phyloP scores from a whole-genome alignment of 1,139 yeast species.

The Taphrina flavorubra region DNA sequence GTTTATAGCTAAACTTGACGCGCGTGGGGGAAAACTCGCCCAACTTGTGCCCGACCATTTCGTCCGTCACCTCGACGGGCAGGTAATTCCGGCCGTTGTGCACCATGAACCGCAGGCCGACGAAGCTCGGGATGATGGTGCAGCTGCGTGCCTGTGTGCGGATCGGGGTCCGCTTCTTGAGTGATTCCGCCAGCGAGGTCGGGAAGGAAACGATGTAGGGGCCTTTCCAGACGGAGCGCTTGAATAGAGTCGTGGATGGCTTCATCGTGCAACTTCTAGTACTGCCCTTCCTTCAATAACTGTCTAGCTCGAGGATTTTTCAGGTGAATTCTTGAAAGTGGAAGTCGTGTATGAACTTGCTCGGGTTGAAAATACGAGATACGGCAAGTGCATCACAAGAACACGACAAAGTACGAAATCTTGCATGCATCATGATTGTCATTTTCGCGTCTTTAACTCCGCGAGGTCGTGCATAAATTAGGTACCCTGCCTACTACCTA shows the following conservation, averaged over 20 bases:
- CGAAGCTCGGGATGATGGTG: constrained; percentile 92
- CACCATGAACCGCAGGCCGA: constrained; percentile 78
- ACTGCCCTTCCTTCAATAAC: background rate
- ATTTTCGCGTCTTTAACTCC: constrained; percentile 2
- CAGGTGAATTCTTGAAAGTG: background rate
- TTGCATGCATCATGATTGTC: background rate
- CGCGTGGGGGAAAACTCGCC: constrained; percentile 96
- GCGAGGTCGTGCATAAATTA: background rate
- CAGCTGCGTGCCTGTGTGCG: constrained; percentile 94
- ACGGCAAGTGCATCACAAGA: no score
- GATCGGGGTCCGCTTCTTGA: constrained; percentile 78
- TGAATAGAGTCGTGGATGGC: constrained; percentile 59
- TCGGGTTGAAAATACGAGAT: no score
- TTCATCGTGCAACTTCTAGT: constrained; percentile 58
- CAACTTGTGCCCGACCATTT: constrained; percentile 95
- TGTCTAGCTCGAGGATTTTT: background rate
- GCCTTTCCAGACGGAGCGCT: constrained; percentile 88
- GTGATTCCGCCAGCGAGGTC: constrained; percentile 78
- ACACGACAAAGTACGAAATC: constrained; percentile 3
- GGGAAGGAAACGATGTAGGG: constrained; percentile 87
- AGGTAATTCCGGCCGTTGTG: constrained; percentile 96
- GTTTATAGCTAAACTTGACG: constrained; percentile 49
- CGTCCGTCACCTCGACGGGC: constrained; percentile 83
- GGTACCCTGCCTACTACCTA: background rate
- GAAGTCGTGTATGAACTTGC: no score